Percentiles rank a stretch among this genome's conserved stretches.
These are phyloP conservation scores for Hypoxylon sp. DNA, from an alignment of 2,329 filamentous ascomycete species.

Conservation along the genomic window DNA sequence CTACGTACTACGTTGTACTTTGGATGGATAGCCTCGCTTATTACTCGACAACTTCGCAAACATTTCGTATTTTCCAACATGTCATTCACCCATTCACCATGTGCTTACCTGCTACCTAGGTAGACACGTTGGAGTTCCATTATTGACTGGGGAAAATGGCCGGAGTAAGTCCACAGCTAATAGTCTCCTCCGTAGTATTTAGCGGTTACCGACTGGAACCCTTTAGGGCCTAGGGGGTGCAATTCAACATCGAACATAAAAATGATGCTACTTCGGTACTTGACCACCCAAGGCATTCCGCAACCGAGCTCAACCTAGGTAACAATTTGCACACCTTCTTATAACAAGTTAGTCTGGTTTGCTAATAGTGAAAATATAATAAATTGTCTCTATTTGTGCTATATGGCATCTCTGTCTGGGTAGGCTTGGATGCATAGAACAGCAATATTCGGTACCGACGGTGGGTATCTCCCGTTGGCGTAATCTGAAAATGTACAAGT, in stretches of 20 bases:
- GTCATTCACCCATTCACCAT: constrained; percentile 22
- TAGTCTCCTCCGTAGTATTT: constrained; percentile 2
- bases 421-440: not conserved
- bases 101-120: constrained; percentile 29
- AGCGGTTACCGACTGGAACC: constrained; percentile 23
- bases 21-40: constrained; percentile 34
- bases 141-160: constrained; percentile 19
- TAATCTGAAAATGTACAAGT: constrained; percentile 9
- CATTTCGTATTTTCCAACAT: constrained; percentile 27
- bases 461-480: constrained; percentile 10
- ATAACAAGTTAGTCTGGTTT: not conserved
- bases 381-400: not conserved
- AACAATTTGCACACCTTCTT: not conserved
- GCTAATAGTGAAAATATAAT: not conserved
- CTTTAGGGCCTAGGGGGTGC: not conserved
- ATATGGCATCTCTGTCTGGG: not conserved
- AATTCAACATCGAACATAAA: constrained; percentile 12
- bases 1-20: constrained; percentile 29
- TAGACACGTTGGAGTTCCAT: constrained; percentile 26
- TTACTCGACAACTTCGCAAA: constrained; percentile 13
- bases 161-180: constrained; percentile 13
- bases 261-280: constrained; percentile 30
- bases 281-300: not conserved
- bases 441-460: constrained; percentile 18
- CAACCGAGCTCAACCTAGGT: constrained; percentile 1